phyloP scores from a whole-genome alignment of 306 rosid genomes.

The Trifolium dubium region DNA sequence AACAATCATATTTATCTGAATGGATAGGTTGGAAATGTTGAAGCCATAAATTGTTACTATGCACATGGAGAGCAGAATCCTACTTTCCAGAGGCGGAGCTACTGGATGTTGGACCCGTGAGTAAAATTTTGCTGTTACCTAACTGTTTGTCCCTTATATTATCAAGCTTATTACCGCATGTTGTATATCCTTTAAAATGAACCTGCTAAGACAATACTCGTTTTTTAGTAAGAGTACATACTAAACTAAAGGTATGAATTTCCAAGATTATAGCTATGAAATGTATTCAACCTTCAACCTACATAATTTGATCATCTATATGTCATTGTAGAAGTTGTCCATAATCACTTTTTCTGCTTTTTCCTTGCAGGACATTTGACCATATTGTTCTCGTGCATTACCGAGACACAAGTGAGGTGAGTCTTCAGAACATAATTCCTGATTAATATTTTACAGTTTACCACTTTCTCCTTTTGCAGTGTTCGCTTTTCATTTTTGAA shows the following conservation, averaged over 20 bases:
- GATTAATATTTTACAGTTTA: slow-evolving; percentile 18
- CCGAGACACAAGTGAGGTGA: slow-evolving; percentile 80
- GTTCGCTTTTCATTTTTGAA: neutral
- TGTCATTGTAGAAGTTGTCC: slow-evolving; percentile 21
- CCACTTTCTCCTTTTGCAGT: slow-evolving; percentile 2
- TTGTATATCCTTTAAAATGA: slow-evolving; percentile 33
- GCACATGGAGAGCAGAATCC: slow-evolving; percentile 94
- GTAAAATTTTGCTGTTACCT: slow-evolving; percentile 46
- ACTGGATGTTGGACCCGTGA: slow-evolving; percentile 93
- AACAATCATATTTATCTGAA: slow-evolving; percentile 40
- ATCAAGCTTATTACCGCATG: slow-evolving; percentile 19
- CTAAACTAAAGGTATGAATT: slow-evolving; percentile 22
- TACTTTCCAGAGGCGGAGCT: slow-evolving; percentile 94
- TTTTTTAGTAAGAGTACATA: slow-evolving; percentile 15
- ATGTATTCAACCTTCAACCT: slow-evolving; percentile 1
- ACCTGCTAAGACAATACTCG: slow-evolving; percentile 1
- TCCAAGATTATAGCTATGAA: slow-evolving; percentile 28
- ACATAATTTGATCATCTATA: slow-evolving; percentile 18
- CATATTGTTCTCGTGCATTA: slow-evolving; percentile 95
- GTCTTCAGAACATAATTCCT: slow-evolving; percentile 39
- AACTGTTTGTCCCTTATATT: slow-evolving; percentile 9
- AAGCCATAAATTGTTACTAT: slow-evolving; percentile 90
- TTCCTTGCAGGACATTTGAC: slow-evolving; percentile 70
- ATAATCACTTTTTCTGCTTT: slow-evolving; percentile 36
- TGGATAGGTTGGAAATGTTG: slow-evolving; percentile 90